These are phyloP conservation scores for Thelonectria rubi DNA, from an alignment of 2,329 filamentous ascomycete species.

Conservation along the genomic window DNA sequence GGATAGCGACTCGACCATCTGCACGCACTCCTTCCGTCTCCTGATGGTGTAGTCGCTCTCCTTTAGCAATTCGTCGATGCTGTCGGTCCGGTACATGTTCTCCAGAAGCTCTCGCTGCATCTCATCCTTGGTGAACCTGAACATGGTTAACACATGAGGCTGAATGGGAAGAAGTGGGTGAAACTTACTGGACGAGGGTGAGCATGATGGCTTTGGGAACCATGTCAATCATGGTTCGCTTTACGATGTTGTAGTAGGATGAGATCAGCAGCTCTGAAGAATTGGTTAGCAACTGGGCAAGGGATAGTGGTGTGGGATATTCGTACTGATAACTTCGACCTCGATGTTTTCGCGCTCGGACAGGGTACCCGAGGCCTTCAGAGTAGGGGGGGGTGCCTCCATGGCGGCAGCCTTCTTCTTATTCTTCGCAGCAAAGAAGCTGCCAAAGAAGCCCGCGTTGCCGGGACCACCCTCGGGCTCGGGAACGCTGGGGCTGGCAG, in stretches of 20 bases:
- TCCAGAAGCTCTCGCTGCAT: constrained; percentile 98
- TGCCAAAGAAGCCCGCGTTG: constrained; percentile 92
- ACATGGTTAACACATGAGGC: constrained; percentile 32
- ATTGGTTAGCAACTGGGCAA: constrained; percentile 25
- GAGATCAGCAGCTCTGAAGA: constrained; percentile 85
- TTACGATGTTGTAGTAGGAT: constrained; percentile 98
- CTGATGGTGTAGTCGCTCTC: constrained; percentile 97
- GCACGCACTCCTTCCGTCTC: constrained; percentile 95
- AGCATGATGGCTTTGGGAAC: constrained; percentile 99
- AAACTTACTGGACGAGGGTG: constrained; percentile 87
- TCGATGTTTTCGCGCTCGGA: constrained; percentile 95
- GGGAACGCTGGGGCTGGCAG: constrained; percentile 76
- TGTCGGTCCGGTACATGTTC: constrained; percentile 93
- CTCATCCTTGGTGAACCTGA: constrained; percentile 91
- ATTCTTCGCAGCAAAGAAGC: constrained; percentile 99
- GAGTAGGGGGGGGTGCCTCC: constrained; percentile 90
- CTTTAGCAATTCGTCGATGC: constrained; percentile 93
- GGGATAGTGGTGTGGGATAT: neutral
- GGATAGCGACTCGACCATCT: constrained; percentile 95
- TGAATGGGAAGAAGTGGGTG: neutral
- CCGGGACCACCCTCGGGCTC: constrained; percentile 55
- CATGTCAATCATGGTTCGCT: constrained; percentile 99
- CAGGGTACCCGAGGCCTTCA: constrained; percentile 93
- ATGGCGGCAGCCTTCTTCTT: constrained; percentile 99
- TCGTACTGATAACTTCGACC: constrained; percentile 95